Percentiles rank a stretch among this genome's conserved stretches.
Conservation (phyloP, 2,329 filamentous ascomycete genomes). For the Penicillium sp. region DNA sequence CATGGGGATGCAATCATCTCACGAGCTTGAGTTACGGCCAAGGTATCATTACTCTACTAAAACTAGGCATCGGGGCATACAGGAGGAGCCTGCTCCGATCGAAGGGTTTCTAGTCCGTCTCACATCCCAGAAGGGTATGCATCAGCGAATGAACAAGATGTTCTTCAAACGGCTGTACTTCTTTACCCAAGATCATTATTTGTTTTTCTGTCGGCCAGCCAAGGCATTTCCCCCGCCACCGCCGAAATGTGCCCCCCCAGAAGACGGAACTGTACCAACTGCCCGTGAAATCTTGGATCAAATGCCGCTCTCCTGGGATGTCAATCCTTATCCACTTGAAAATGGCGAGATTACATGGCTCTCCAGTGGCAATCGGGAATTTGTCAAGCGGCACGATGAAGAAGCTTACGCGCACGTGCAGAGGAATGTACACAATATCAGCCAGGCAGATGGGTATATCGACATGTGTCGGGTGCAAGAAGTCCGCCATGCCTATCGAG, state of each 20-base stretch:
- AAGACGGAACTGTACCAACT: slow-evolving; percentile 44
- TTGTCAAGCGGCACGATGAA: slow-evolving; percentile 46
- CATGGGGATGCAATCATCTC: slow-evolving; percentile 57
- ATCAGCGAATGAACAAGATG: slow-evolving; percentile 51
- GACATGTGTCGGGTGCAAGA: slow-evolving; percentile 51
- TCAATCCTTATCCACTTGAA: slow-evolving; percentile 53
- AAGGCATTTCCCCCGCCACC: slow-evolving; percentile 53
- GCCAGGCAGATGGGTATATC: slow-evolving; percentile 56
- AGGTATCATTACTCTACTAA: slow-evolving; percentile 56
- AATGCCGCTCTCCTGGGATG: slow-evolving; percentile 53
- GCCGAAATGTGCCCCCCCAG: slow-evolving; percentile 43
- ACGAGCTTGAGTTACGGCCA: slow-evolving; percentile 58
- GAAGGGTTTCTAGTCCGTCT: slow-evolving; percentile 59
- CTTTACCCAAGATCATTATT: slow-evolving; percentile 53
- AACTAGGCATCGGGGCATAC: slow-evolving; percentile 31
- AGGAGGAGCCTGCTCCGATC: slow-evolving; percentile 53
- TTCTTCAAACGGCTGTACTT: slow-evolving; percentile 61
- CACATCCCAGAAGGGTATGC: slow-evolving; percentile 54
- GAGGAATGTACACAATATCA: slow-evolving; percentile 51
- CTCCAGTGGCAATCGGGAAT: slow-evolving; percentile 38
- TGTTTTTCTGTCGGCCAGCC: slow-evolving; percentile 55
- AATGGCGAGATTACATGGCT: slow-evolving; percentile 52
- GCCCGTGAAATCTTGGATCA: slow-evolving; percentile 47
- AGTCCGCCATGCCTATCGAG: slow-evolving; percentile 48
- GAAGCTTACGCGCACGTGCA: slow-evolving; percentile 53